Base-by-base conservation (phyloP, 139 green algal genomes). In the Chlorokybus atmophyticus region DNA sequence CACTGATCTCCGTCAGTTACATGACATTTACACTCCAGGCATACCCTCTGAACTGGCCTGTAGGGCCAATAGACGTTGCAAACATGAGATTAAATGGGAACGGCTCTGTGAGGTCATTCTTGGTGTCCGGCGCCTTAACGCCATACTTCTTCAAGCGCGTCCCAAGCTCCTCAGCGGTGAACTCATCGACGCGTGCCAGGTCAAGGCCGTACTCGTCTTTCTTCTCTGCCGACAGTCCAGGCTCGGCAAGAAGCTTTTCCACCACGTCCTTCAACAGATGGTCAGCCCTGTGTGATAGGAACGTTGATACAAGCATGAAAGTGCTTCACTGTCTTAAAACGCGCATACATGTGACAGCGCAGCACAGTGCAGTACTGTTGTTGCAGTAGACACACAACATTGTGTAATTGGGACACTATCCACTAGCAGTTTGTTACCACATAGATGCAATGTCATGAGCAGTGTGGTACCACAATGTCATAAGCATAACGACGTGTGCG, bases 51-150 rank as follows among this genome's bases (percentile, higher is more conserved):
- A 56, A 14, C 5, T 25, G 44, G 25, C 64, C 57, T 21, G 2
- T 52, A n/a, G 68, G 69, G 21, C 74, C 70, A 24, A 75, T 78
- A 14, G 50, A 26, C 29, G 69, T 79, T 50, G 79, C 76, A 68
- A 98, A 98, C 91, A 97, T 98, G 8, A 98, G 82, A 77, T 98
- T 98, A 83, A 98, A 98, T 40, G 88, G 79, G 76, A 93, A 96
- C 31, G 91, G 89, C 2, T 68, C 58, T 4, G 67, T 80, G 40
- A 98, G 79, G 49, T 85, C 85, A 72, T 98, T 97, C 31, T 78
- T 78, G 35, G 91, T 97, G 52, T 94, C 91, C 1, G 90, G 90
- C 0, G 88, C 75, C 50, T 86, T 88, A 28, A 93, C 78, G 40
- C 65, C 76, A 58, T 84, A 95, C 29, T 79, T 58, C 59, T 75